Percentiles rank a stretch among this genome's conserved stretches.
These are phyloP conservation scores for Bombardia bombarda DNA, from an alignment of 495 filamentous ascomycete genomes.

Conservation along the genomic window DNA sequence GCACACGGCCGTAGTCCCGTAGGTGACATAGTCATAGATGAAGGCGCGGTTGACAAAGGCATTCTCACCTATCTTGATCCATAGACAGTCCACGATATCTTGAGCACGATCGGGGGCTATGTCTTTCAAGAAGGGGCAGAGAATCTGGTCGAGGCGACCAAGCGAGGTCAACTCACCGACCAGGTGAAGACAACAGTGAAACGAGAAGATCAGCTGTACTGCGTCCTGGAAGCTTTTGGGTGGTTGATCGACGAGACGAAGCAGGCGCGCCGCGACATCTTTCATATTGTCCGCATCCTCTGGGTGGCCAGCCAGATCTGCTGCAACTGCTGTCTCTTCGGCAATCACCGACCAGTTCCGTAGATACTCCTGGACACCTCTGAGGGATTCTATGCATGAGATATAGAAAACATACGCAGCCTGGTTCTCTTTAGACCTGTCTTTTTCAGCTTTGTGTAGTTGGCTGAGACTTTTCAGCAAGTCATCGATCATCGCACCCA, in stretches of 20 bases:
- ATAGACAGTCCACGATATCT: constrained; percentile 1
- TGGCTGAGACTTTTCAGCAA: neutral
- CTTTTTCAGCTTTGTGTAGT: neutral
- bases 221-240: neutral
- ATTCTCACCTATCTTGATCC: constrained; percentile 1
- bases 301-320: neutral
- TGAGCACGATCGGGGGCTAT: neutral
- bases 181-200: constrained; percentile 1
- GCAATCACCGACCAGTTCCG: neutral
- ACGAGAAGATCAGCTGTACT: constrained; percentile 1
- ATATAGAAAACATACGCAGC: neutral
- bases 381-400: neutral
- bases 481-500: neutral
- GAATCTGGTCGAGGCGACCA: constrained; percentile 1
- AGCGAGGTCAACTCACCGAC: constrained; percentile 1
- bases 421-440: no score
- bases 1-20: neutral
- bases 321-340: neutral
- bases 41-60: constrained; percentile 1
- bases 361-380: neutral
- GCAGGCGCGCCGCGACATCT: neutral
- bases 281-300: neutral
- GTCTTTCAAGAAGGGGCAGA: neutral
- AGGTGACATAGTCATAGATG: constrained; percentile 1
- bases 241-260: neutral